Conservation (phyloP, 2,329 filamentous ascomycete genomes). For the Sporothrix phasma region DNA sequence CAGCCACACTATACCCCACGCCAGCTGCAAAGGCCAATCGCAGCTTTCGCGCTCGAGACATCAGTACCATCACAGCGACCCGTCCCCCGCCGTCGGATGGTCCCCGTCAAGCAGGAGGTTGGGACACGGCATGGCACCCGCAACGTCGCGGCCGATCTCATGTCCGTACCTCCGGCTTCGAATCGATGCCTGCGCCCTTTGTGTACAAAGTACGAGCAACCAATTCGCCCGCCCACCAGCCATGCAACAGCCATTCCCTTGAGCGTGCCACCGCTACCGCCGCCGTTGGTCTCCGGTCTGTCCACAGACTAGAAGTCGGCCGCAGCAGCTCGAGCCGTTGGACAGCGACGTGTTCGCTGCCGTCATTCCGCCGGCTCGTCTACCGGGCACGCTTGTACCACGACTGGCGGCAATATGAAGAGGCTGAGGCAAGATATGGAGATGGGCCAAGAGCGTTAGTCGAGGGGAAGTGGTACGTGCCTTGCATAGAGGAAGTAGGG, state of each 20-base stretch:
- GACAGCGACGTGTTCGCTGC: background rate
- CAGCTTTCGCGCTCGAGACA: background rate
- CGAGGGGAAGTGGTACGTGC: background rate
- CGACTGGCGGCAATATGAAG: background rate
- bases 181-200: background rate
- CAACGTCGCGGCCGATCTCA: background rate
- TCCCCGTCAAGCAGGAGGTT: background rate
- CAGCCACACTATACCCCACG: background rate
- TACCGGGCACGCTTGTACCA: background rate
- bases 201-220: background rate
- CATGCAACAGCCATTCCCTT: background rate
- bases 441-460: background rate
- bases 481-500: too few species aligned
- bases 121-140: background rate
- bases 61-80: background rate
- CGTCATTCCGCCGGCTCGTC: background rate
- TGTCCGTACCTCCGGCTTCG: background rate
- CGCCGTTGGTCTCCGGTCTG: background rate
- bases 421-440: background rate
- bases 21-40: background rate
- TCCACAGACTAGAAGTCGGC: background rate
- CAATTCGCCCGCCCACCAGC: background rate
- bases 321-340: background rate
- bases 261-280: background rate
- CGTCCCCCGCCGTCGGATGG: background rate